phyloP scores from a whole-genome alignment of 164 flowering plant genomes.

The Nymphaea thermarum region DNA sequence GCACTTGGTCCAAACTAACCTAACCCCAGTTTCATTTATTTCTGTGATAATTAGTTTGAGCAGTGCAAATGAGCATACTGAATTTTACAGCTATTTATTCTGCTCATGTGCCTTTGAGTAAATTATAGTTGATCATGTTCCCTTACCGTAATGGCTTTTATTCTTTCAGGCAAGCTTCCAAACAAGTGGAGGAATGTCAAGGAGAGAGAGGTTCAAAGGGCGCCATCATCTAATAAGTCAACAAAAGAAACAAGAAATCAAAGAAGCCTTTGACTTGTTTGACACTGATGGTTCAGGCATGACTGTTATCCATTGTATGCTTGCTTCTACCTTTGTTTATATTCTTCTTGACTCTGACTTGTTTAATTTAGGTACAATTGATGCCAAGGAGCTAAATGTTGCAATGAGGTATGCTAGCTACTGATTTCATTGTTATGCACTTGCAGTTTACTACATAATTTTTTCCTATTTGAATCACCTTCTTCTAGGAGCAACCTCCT shows the following conservation, averaged over 20 bases:
- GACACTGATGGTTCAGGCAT: constrained; percentile 95
- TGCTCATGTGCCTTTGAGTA: no score
- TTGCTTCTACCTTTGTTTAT: not conserved
- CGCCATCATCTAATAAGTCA: constrained; percentile 64
- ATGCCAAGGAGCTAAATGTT: constrained; percentile 92
- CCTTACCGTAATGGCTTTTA: no score
- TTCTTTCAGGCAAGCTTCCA: constrained; percentile 30
- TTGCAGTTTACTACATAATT: no score
- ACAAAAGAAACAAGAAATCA: constrained; percentile 88
- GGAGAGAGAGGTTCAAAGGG: constrained; percentile 56
- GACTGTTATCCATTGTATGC: not conserved
- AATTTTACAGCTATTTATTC: no score
- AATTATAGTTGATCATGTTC: no score
- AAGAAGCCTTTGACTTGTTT: constrained; percentile 91
- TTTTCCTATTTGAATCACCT: no score
- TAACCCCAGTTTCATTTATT: no score
- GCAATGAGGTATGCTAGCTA: constrained; percentile 75
- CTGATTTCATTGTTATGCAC: not conserved
- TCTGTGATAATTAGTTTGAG: no score
- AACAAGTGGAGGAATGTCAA: constrained; percentile 25
- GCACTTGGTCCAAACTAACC: no score
- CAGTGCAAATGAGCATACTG: no score
- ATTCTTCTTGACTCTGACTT: not conserved
- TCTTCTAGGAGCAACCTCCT: not conserved
- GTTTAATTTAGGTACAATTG: constrained; percentile 62